A percentile compares a stretch with the other conserved stretches of the same genome.
These are phyloP conservation scores for Botrytis fragariae DNA, from an alignment of 2,329 filamentous ascomycete species.

Conservation along the genomic window DNA sequence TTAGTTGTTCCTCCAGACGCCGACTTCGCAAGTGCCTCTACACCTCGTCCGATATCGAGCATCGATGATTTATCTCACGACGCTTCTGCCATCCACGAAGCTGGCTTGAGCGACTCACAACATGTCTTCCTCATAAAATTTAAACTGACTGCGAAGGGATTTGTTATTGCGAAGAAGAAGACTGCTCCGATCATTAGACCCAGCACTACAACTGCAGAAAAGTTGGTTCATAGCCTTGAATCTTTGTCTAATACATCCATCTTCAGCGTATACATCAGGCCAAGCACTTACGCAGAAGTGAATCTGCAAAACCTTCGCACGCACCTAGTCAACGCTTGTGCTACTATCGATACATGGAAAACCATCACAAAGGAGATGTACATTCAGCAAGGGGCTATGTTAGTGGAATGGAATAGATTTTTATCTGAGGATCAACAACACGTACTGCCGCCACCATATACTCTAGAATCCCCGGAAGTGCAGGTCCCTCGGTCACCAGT, in stretches of 20 bases:
- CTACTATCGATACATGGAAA: not conserved
- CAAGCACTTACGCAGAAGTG: not conserved
- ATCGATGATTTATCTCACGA: not conserved
- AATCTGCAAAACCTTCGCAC: not conserved
- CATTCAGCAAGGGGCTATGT: not conserved
- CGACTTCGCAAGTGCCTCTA: not conserved
- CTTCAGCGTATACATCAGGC: not conserved
- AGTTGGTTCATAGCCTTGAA: not conserved
- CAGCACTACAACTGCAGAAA: not conserved
- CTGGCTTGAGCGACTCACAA: not conserved
- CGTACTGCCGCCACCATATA: not conserved
- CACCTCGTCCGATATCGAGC: not conserved
- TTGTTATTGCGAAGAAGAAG: not conserved
- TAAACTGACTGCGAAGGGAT: not conserved
- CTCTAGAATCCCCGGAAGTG: not conserved
- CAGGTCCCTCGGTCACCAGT: not conserved
- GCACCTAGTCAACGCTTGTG: not conserved
- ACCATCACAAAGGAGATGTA: not conserved
- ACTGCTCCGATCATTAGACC: not conserved
- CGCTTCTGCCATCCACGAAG: not conserved
- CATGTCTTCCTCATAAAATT: not conserved
- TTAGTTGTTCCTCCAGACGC: not conserved
- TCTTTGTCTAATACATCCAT: not conserved
- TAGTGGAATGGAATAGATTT: not conserved
- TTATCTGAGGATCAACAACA: not conserved